Evolutionary conservation across 768 basidiomycete genomes (phyloP), one percentile per base, ranked within the genome.

Genomic region (Podaxis mareebaensis): DNA sequence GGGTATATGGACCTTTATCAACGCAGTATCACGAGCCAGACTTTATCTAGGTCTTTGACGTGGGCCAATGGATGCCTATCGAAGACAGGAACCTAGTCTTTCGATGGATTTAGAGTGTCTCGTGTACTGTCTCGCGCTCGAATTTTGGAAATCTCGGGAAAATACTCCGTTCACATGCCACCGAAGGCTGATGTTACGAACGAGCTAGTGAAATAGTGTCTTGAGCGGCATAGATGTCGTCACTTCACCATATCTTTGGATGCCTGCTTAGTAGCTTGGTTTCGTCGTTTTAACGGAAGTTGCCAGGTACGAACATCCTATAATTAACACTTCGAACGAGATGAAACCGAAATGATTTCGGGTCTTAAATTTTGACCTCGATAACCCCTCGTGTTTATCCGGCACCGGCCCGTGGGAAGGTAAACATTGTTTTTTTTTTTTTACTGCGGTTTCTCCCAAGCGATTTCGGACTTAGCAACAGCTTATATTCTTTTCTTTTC

Each of bases 21-120:
- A 8, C 7, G 7, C 44, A 20, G 39, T 22, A 39, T 12, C 17
- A 55, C 8, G 7, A 8, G 36, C 6, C 3, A 10, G 12, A 7
- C 33, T 39, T n/a, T 4, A 15, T 22, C 33, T 17, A 33, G 17
- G 36, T 3, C 33, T 24, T 52, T 38, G 39, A 52, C 49, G 59
- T 60, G 59, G 49, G 59, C 59, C 59, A 60, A 40, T 59, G 24
- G 46, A 40, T 40, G 40, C 39, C 39, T 44, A 42, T 30, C 42
- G 56, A 30, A 20, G 26, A 28, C n/a, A 15, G n/a, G 20, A n/a
- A 17, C 55, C 13, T 36, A 46, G 36, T 56, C 10, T 6, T n/a
- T 56, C 49, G 20, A 56, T 38, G 24, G 33, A 56, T 56, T 12
- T 56, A 30, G 42, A 46, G 44, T 46, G 38, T 58, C 56, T 36